Percentiles rank a stretch among this genome's conserved stretches.
Evolutionary conservation across 805 yeast genomes (phyloP).

Genomic region (Candida krabiensis): DNA sequence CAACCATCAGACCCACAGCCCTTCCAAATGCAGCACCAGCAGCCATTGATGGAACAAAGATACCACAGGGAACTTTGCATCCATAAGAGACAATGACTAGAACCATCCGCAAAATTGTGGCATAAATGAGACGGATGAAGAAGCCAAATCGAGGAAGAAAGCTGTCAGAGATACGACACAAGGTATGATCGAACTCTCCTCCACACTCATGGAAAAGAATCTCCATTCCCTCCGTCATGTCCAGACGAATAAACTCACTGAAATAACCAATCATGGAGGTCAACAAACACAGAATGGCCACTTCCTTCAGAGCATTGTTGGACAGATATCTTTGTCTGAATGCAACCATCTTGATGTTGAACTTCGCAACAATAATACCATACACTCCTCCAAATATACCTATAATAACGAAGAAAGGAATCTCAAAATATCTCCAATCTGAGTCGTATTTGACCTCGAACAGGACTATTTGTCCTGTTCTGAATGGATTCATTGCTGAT

Average conservation of each 20-base stretch:
- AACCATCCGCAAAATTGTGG: constrained; percentile 68
- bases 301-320: constrained; percentile 66
- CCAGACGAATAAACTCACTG: constrained; percentile 75
- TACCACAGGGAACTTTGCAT: constrained; percentile 95
- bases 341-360: constrained; percentile 72
- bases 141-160: constrained; percentile 31
- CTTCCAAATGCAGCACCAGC: constrained; percentile 95
- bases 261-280: constrained; percentile 81
- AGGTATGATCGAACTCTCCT: constrained; percentile 35
- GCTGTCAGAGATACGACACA: constrained; percentile 36
- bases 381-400: constrained; percentile 93
- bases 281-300: constrained; percentile 58
- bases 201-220: constrained; percentile 82
- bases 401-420: constrained; percentile 72
- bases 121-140: constrained; percentile 58
- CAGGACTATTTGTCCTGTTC: constrained; percentile 91
- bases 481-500: constrained; percentile 82
- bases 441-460: constrained; percentile 88
- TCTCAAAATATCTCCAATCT: constrained; percentile 83
- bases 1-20: constrained; percentile 74
- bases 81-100: constrained; percentile 87
- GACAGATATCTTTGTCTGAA: constrained; percentile 72
- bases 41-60: constrained; percentile 95
- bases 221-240: constrained; percentile 97
- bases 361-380: constrained; percentile 74